phyloP scores from a whole-genome alignment of 352 stramenopile genomes.

The Pythium monospermum region DNA sequence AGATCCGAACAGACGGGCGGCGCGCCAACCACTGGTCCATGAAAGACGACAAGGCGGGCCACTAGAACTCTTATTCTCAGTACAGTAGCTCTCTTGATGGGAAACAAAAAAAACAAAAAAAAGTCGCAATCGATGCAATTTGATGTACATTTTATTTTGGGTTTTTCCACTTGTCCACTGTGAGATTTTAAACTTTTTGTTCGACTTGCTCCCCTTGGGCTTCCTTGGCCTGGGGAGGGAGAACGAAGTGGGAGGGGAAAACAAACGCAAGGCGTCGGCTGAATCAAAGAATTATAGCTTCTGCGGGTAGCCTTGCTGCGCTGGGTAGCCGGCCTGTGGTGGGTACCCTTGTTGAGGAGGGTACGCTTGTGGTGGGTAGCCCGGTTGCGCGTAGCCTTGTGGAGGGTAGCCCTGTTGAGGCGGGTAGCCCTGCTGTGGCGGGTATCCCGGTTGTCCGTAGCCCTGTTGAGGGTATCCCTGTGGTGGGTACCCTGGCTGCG shows the following conservation, averaged over 20 bases:
- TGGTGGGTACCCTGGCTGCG: conserved; percentile 26
- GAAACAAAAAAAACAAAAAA: not conserved
- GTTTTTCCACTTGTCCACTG: not conserved
- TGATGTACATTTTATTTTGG: conserved; percentile 5
- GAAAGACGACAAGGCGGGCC: conserved; percentile 32
- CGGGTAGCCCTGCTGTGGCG: conserved; percentile 15
- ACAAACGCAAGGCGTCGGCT: not conserved
- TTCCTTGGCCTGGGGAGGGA: too few species aligned
- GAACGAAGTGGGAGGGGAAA: not conserved
- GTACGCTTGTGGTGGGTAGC: conserved; percentile 30
- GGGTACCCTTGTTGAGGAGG: conserved; percentile 22
- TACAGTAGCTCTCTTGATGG: too few species aligned
- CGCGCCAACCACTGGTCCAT: conserved; percentile 76
- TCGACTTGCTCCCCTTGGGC: too few species aligned
- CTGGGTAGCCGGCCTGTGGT: conserved; percentile 20
- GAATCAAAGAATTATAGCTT: conserved; percentile 16
- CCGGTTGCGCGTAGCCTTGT: conserved; percentile 43
- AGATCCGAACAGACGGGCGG: conserved; percentile 64
- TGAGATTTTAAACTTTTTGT: too few species aligned
- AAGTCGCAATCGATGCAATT: not conserved
- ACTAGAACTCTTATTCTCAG: too few species aligned
- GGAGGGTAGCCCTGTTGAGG: conserved; percentile 27
- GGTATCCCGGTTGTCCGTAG: conserved; percentile 31
- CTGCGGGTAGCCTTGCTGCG: conserved; percentile 20
- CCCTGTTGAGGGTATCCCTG: conserved; percentile 38